Evolutionary conservation across 2,329 filamentous ascomycete genomes (phyloP), one percentile per base, ranked within the genome.

Genomic region (Nothophaeocryptopus gaeumannii): DNA sequence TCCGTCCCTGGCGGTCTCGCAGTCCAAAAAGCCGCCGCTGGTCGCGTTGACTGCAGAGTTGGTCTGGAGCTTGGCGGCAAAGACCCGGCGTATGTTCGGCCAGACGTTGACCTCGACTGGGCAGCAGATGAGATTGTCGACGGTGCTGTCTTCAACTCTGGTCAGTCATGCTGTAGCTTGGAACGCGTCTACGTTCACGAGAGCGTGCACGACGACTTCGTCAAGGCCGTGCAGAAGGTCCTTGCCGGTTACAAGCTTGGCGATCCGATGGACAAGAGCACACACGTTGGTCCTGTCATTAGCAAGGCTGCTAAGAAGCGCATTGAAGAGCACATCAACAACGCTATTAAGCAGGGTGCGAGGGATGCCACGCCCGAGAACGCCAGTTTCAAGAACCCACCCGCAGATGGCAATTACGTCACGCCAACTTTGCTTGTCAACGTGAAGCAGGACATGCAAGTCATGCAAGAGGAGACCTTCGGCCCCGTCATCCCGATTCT

Each of bases 391-490:
- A 75, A 75, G 60, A 84, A 79, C 54, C 82, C 84, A 39, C 88
- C 88, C 2, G 52, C 79, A n/a, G 83, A 84, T 64, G 91, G 91
- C 52, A 96, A 96, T 74, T 97, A 88, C 67, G 86, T 96, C 59
- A 84, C 84, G 65, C 92, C 92, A 16, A 93, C 88, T 2, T 79
- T 97, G 30, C 76, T 97, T 50, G 87, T 82, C 12, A 79, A 83
- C 58, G 88, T 93, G 51, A 83, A 83, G 53, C 92, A 96, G 71
- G 77, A 76, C 55, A 96, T 96, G 91, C 73, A 74, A 3, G 84
- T 96, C 55, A 96, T 96, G 89, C 89, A 77, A 15, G 89, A 96
- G 58, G 92, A 97, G 76, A 96, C 91, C 0, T 97, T 97, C 66
- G 92, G 92, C 0, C 92, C 92, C 1, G 83, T 96, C 13, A 92